Base-by-base conservation (phyloP, 345 rosid species). In the Syzygium oleosum region DNA sequence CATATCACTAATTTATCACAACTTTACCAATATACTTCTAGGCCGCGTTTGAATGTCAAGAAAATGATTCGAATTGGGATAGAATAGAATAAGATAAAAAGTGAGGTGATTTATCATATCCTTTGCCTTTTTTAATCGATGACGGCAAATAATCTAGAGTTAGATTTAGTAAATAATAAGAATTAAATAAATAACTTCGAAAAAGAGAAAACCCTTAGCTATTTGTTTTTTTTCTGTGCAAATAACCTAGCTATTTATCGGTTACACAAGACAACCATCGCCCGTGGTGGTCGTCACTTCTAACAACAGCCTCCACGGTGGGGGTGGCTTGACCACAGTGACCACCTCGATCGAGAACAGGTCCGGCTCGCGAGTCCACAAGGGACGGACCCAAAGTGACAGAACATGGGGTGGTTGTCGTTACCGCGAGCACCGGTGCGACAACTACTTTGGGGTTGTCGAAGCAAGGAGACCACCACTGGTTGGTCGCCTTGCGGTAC, bases 251-350 rank as follows among this genome's bases (percentile, higher is more conserved):
- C 29, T 25, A 23, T 58, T 58, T 5, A 11, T 58, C 25, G 14
- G 25, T 23, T 58, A 58, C 63, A 58, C 6, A 10, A 0, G 63
- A 58, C 14, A 58, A 25, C 63, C n/a, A 23, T 1, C 23, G 13
- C n/a, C n/a, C 3, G 1, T 56, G 12, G 61, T 23, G n/a, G 61
- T 56, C 5, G 0, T 23, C 2, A 0, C 10, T 56, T 56, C 1
- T 56, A 0, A 56, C 1, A 3, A 56, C 3, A 7, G n/a, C 61
- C 61, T 56, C n/a, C n/a, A 56, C 5, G 12, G 0, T 56, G 4
- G 23, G 9, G 12, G 12, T 56, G 5, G 12, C 2, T 3, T 55
- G 27, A 55, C 59, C 27, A 0, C 23, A 22, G 11, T 55, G 59
- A 55, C 27, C 0, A 22, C 27, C 12, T 9, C 5, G 27, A 55